phyloP scores from a whole-genome alignment of 108 stramenopile species.

The Pseudonitzschia delicatissima region DNA sequence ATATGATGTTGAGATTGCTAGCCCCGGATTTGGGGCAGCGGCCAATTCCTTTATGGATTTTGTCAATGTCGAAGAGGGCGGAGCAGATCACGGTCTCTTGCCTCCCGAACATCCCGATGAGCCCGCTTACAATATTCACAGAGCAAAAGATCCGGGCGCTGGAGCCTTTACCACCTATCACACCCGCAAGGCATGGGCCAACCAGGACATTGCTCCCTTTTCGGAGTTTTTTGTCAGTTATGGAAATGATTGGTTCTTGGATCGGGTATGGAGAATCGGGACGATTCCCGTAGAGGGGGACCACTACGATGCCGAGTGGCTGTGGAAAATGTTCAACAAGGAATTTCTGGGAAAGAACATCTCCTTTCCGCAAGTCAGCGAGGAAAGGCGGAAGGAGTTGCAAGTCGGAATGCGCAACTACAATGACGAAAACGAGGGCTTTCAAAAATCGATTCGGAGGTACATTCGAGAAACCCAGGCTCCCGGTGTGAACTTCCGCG shows the following conservation, averaged over 20 bases:
- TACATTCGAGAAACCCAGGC: too few relatives aligned
- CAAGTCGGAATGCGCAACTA: conserved; percentile 10
- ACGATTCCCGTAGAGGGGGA: conserved; percentile 37
- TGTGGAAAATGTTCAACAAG: conserved; percentile 15
- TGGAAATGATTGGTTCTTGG: conserved; percentile 18
- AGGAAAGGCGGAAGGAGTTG: neutral
- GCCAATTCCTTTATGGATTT: conserved; percentile 55
- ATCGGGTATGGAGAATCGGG: conserved; percentile 17
- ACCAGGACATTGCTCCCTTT: conserved; percentile 35
- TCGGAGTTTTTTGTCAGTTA: conserved; percentile 50
- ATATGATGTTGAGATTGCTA: conserved; percentile 10
- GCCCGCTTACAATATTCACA: conserved; percentile 13
- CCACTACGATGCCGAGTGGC: conserved; percentile 12
- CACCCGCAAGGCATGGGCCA: conserved; percentile 21
- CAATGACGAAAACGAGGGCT: neutral
- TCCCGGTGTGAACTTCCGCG: too few relatives aligned
- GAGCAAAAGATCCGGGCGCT: conserved; percentile 25
- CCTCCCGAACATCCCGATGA: too few relatives aligned
- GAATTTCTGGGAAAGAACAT: conserved; percentile 8
- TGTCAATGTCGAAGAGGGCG: conserved; percentile 37
- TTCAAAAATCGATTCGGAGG: too few relatives aligned
- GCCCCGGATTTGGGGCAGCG: conserved; percentile 51
- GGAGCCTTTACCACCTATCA: conserved; percentile 56
- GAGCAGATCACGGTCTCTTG: too few relatives aligned
- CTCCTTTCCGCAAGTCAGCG: neutral